Base-by-base conservation (phyloP, 495 filamentous ascomycete genomes). In the Xylaria intraflava region DNA sequence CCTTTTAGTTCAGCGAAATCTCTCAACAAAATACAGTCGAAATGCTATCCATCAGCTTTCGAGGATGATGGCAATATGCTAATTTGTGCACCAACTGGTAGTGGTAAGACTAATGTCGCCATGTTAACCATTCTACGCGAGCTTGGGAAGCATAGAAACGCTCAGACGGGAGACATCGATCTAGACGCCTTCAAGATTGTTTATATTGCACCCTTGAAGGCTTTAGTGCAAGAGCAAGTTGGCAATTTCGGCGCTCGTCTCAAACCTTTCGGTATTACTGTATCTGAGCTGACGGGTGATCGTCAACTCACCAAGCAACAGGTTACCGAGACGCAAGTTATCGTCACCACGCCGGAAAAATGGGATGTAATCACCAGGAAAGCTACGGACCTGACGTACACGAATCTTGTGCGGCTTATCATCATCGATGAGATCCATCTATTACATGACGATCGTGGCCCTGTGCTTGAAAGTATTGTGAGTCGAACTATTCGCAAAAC, bases 301-400 rank as follows among this genome's bases (percentile, higher is more conserved):
- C 87, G 93, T 20, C 94, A 97, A 64, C 89, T 99, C 68, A 97
- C 93, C 31, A 99, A 99, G 68, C 90, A 95, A 65, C 93, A 97
- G 71, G 96, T 99, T 54, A 82, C 89, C 23, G 94, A 99, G 59
- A 97, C 93, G 6, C 93, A 99, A 65, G 85, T 99, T 60, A 99
- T 99, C 61, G 91, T 99, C 40, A 99, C 93, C 2, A 99, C 93
- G 0, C 93, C 93, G 9, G 93, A 99, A 66, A 99, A 99, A 73
- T 99, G 87, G 84, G 93, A 99, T 72, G 94, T 99, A 51, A 96
- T 99, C 61, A 99, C 94, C 5, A 83, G 93, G 59, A 99, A 99
- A 71, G 94, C 92, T 3, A 96, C 92, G 0, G 93, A 99, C 69
- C 80, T 91, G 49, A 92, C 90, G 57, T 99, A 99, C 69, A 99